Base-by-base conservation (phyloP, 331 rosid genomes). In the Dryas integrifolia region DNA sequence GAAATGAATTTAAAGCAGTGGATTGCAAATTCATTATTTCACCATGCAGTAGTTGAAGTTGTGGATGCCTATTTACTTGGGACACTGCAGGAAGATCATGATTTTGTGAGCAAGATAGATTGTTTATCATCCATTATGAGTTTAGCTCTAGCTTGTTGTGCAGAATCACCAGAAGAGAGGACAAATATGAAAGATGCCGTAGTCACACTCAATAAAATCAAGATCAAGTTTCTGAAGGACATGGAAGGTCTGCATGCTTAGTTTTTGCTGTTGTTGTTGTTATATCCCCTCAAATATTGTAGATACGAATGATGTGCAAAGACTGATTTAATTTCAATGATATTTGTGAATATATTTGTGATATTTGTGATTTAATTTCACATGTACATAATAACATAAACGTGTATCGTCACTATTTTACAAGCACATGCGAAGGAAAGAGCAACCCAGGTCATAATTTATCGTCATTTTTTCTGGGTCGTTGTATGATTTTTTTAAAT, bases 1-100 rank as follows among this genome's bases (percentile, higher is more conserved):
- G 91, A 66, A 15, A 30, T 79, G 72, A 79, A 64, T 69, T 18
- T 86, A 21, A 76, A 72, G 46, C 60, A 62, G 60, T 87, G 88
- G 83, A 71, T 85, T 9, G 24, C 72, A 16, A 63, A 69, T 21
- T 81, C 85, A 21, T 12, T 75, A 18, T 10, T 18, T 11, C 21
- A 11, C 5, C 40, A 9, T 66, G 76, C 39, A 48, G 35, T 68
- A 8, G 21, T 57, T 61, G 69, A 74, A 15, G 68, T 80, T 67
- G 21, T 48, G 0, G 85, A 85, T 53, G 49, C 71, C 8, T 40
- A 45, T 66, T 58, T 81, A 61, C 11, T 80, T 13, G 64, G 8
- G 64, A 41, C 7, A 6, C 1, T 5, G 15, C 16, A 45, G 14
- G 48, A 44, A 16, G 66, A 76, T 3, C 35, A 58, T 30, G 45